These are phyloP conservation scores for Prototheca cutis DNA, from an alignment of 163 green algal species.

Conservation along the genomic window DNA sequence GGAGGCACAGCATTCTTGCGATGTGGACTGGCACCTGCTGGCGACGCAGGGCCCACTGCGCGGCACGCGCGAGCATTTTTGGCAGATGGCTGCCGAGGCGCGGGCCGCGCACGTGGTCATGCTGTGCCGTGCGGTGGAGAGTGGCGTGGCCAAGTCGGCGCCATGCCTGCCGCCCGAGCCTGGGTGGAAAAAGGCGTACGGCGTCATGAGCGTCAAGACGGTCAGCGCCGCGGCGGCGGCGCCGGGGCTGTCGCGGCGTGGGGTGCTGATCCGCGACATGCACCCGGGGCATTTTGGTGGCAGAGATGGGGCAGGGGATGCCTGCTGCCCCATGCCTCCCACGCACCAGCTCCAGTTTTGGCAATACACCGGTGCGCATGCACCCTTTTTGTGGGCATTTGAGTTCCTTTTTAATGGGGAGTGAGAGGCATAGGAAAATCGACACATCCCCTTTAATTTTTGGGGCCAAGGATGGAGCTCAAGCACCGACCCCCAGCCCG, in stretches of 20 bases:
- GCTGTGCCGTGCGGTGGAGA: conserved; percentile 52
- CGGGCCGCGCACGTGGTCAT: conserved; percentile 57
- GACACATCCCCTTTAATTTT: no score
- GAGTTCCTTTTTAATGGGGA: no score
- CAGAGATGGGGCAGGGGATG: no score
- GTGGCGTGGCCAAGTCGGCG: conserved; percentile 7
- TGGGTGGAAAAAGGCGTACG: conserved; percentile 16
- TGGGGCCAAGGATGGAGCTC: no score
- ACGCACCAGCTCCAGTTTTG: no score
- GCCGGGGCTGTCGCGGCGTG: background rate
- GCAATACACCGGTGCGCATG: no score
- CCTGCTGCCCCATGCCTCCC: no score
- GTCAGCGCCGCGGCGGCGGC: background rate
- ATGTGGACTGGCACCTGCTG: background rate
- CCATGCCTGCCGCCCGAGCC: conserved; percentile 48
- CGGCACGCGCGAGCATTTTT: conserved; percentile 63
- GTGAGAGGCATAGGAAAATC: no score
- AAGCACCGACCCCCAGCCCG: background rate
- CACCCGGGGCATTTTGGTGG: no score
- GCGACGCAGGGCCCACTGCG: conserved; percentile 54
- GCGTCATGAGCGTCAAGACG: conserved; percentile 22
- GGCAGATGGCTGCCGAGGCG: conserved; percentile 60
- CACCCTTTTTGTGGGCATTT: no score
- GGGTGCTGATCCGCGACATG: background rate
- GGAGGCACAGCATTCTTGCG: background rate